Conservation (phyloP, 2,329 filamentous ascomycete genomes). For the Ceratocystis variospora region DNA sequence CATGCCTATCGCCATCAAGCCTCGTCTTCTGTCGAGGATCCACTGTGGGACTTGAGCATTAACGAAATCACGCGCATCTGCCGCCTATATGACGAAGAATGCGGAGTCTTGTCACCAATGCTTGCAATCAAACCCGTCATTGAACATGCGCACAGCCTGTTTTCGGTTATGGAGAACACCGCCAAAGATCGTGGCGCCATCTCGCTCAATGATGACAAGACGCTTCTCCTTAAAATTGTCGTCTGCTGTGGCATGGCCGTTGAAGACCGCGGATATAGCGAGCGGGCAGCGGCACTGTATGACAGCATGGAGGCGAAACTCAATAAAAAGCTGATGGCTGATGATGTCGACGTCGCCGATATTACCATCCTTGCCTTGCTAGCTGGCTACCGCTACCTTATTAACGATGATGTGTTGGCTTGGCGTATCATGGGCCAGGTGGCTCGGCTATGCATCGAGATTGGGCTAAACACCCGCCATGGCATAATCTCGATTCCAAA, state of each 20-base stretch:
- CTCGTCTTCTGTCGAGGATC: constrained; percentile 39
- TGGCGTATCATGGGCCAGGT: constrained; percentile 81
- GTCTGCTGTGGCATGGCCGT: constrained; percentile 65
- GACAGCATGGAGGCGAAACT: constrained; percentile 59
- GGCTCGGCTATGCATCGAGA: constrained; percentile 61
- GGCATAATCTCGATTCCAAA: constrained; percentile 56
- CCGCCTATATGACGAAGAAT: constrained; percentile 73
- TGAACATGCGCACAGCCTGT: constrained; percentile 54
- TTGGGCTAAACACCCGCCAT: constrained; percentile 70
- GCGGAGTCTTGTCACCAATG: constrained; percentile 85
- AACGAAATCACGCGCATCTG: constrained; percentile 71
- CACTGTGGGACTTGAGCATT: constrained; percentile 63
- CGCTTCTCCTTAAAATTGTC: constrained; percentile 67
- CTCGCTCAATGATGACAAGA: constrained; percentile 37
- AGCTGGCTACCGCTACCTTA: constrained; percentile 64
- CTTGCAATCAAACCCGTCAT: constrained; percentile 60
- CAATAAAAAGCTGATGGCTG: constrained; percentile 50
- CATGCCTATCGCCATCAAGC: constrained; percentile 12
- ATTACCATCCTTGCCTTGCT: constrained; percentile 40
- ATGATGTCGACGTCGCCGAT: constrained; percentile 34
- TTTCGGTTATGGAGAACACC: constrained; percentile 52
- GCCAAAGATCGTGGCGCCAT: constrained; percentile 26
- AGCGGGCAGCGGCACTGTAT: constrained; percentile 58
- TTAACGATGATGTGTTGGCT: constrained; percentile 70
- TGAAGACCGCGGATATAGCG: constrained; percentile 66